Evolutionary conservation across 345 rosid species (phyloP).

Genomic region (Triadica sebifera): DNA sequence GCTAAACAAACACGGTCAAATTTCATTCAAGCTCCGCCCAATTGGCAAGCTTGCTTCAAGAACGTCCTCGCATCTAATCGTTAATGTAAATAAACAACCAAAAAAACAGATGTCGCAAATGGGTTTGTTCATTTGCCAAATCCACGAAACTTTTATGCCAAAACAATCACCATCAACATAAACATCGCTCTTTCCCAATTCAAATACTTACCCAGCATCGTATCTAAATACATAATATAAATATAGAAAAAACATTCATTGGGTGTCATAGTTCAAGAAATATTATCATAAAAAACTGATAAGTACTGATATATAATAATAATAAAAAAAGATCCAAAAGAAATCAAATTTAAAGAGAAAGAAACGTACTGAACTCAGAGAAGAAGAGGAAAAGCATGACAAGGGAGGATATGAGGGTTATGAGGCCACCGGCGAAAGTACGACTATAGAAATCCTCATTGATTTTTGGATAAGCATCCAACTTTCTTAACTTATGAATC

Average conservation of each 20-base stretch:
- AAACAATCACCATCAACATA: neutral
- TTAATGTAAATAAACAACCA: neutral
- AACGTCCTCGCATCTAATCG: neutral
- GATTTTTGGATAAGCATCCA: slow-evolving; percentile 88
- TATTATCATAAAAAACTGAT: neutral
- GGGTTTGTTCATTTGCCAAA: neutral
- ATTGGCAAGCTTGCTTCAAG: neutral
- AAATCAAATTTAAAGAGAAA: neutral
- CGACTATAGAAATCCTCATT: slow-evolving; percentile 90
- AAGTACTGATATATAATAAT: neutral
- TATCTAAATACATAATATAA: neutral
- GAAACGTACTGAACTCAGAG: slow-evolving; percentile 65
- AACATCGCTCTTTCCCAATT: neutral
- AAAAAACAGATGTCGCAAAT: neutral
- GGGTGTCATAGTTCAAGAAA: neutral
- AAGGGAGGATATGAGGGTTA: slow-evolving; percentile 66
- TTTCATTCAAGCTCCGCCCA: too few relatives aligned
- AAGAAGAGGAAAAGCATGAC: slow-evolving; percentile 64
- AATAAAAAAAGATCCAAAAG: neutral
- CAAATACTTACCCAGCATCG: neutral
- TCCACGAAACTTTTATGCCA: neutral
- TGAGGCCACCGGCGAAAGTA: slow-evolving; percentile 79
- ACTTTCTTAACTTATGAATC: slow-evolving; percentile 51
- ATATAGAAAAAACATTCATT: neutral
- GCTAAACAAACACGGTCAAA: neutral